Base-by-base conservation (phyloP, 176 grass and related monocot species). In the Melocanna baccifera region DNA sequence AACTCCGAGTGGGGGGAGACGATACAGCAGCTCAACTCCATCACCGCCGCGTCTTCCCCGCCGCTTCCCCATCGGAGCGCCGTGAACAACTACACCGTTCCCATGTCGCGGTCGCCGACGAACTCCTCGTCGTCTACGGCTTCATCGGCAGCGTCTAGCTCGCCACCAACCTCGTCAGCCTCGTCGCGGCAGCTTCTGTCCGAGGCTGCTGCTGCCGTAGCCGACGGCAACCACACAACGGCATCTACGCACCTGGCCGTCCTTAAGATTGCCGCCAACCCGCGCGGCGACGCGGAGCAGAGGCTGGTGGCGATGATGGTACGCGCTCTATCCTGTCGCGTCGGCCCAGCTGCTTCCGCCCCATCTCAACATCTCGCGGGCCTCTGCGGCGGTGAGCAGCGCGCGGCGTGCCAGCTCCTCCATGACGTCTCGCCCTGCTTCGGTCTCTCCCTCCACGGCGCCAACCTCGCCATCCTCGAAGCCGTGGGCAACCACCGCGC, bases 251-350 rank as follows among this genome's bases (percentile, higher is more conserved):
- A 76, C 61, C 84, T 96, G 15, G 67, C 71, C 47, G 72, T 51
- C 43, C 32, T 96, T 12, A 85, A 85, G 73, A 32, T 29, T 2
- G 19, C 51, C 7, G 84, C 41, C 3, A 91, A 89, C 84, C 63
- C 67, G 12, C 83, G 73, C 4, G 94, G 94, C 34, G 81, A 92
- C 64, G 67, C 89, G 5, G 91, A 91, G 53, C 94, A 96, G 73
- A 92, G 91, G 73, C 94, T 96, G 26, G 86, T 86, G 37, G 78
- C 87, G 78, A 88, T 96, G 88, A 97, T 97, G 91, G 73, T 85
- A 8, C 16, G 23, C 55, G 87, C 87, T 0, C 89, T 97, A 34
- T 67, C 82, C 4, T 69, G 78, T 47, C 94, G 94, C 66, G 26
- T 91, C 63, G 81, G 47, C 16, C 45, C 77, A 9, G 23, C 56